Evolutionary conservation across 176 grass and related monocot genomes (phyloP).

Genomic region (Saccharum spontaneum): DNA sequence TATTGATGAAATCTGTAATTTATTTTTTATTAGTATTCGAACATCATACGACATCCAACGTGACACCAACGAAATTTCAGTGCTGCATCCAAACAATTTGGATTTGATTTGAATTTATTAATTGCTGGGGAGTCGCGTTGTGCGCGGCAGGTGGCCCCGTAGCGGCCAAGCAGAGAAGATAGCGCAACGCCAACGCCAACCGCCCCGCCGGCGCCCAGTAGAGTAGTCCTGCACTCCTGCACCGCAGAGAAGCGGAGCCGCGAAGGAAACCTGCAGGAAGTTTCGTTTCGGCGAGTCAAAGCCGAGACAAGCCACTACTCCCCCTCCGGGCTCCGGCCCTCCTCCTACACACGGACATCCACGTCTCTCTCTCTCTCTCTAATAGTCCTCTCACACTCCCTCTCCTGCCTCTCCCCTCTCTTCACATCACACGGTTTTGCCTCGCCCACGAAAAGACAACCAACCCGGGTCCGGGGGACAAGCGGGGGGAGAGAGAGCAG

Average conservation of each 20-base stretch:
- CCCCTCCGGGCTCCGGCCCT: no score
- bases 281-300: constrained; percentile 50
- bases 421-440: constrained; percentile 31
- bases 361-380: not conserved
- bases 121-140: constrained; percentile 24
- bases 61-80: no score
- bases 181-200: not conserved
- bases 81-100: no score
- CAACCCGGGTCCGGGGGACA: constrained; percentile 16
- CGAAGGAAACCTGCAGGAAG: constrained; percentile 23
- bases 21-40: no score
- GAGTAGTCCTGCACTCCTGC: not conserved
- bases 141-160: constrained; percentile 22
- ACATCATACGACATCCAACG: no score
- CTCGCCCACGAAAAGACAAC: constrained; percentile 43
- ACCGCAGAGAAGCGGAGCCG: not conserved
- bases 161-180: not conserved
- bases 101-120: not conserved
- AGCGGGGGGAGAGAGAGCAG: not conserved
- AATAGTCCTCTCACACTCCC: not conserved
- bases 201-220: not conserved
- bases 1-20: no score
- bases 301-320: not conserved
- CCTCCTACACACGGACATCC: not conserved
- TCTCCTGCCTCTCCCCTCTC: not conserved